Evolutionary conservation across 1,284 basidiomycete genomes (phyloP).

Genomic region (Cystobasidium slooffiae): DNA sequence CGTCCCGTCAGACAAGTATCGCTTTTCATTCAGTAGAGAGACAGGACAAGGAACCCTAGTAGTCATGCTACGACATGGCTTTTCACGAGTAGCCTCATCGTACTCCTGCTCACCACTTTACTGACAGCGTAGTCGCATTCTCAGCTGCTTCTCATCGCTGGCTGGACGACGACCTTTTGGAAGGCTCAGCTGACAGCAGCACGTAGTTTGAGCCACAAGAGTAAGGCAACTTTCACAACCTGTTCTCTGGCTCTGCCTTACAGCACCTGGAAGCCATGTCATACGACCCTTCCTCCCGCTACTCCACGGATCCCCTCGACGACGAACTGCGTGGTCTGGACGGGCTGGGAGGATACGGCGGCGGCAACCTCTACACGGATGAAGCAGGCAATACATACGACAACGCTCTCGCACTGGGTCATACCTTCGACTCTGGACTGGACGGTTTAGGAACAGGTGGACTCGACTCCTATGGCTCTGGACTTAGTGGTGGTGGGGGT

Average conservation of each 20-base stretch:
- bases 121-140: too few relatives aligned
- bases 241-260: not conserved
- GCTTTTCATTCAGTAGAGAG: not conserved
- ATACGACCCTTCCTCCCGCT: constrained; percentile 6
- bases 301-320: constrained; percentile 13
- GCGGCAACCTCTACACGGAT: constrained; percentile 1
- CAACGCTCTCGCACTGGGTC: constrained; percentile 23
- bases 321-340: not conserved
- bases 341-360: constrained; percentile 8
- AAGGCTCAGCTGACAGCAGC: too few relatives aligned
- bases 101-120: too few relatives aligned
- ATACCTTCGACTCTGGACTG: constrained; percentile 8
- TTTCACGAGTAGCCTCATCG: too few relatives aligned
- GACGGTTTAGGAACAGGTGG: constrained; percentile 4
- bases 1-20: constrained; percentile 17
- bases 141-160: too few relatives aligned
- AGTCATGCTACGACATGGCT: too few relatives aligned
- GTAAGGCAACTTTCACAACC: too few relatives aligned
- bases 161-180: too few relatives aligned
- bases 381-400: not conserved
- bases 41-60: too few relatives aligned
- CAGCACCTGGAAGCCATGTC: not conserved
- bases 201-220: too few relatives aligned
- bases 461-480: not conserved
- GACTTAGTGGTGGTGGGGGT: not conserved